These are phyloP conservation scores for Hyparrhenia diplandra DNA, from an alignment of 176 grass and related monocot species.

Conservation along the genomic window DNA sequence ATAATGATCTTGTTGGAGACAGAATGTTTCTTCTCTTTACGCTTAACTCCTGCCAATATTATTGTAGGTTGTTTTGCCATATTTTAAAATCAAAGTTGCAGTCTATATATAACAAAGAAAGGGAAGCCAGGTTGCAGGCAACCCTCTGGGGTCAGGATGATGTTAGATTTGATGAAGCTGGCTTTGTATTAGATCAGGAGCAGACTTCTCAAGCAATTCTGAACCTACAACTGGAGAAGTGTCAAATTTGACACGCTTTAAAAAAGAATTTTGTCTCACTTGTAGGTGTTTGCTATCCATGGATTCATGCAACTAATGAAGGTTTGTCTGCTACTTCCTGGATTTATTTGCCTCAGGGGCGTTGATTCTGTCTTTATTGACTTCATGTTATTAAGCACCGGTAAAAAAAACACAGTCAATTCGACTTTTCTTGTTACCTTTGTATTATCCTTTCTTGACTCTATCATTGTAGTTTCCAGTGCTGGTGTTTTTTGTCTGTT, in stretches of 20 bases:
- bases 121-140: slow-evolving; percentile 96
- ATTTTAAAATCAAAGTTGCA: slow-evolving; percentile 96
- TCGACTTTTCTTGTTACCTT: neutral
- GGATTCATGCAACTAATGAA: slow-evolving; percentile 98
- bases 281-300: slow-evolving; percentile 90
- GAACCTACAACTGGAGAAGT: slow-evolving; percentile 36
- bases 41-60: slow-evolving; percentile 14
- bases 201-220: slow-evolving; percentile 44
- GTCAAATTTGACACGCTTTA: slow-evolving; percentile 56
- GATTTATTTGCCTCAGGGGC: neutral
- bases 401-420: neutral
- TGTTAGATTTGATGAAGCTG: slow-evolving; percentile 62
- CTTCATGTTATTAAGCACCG: neutral
- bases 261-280: slow-evolving; percentile 66
- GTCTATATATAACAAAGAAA: slow-evolving; percentile 91
- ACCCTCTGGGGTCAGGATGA: slow-evolving; percentile 92
- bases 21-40: neutral
- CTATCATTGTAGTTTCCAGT: neutral
- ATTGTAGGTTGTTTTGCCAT: slow-evolving; percentile 90
- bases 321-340: slow-evolving; percentile 40
- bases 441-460: neutral
- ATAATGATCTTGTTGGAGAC: neutral
- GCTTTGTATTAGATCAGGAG: slow-evolving; percentile 67
- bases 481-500: neutral
- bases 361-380: neutral